These are phyloP conservation scores for Coemansia sp. DNA, from an alignment of 192 early-diverging fungal species.

Conservation along the genomic window DNA sequence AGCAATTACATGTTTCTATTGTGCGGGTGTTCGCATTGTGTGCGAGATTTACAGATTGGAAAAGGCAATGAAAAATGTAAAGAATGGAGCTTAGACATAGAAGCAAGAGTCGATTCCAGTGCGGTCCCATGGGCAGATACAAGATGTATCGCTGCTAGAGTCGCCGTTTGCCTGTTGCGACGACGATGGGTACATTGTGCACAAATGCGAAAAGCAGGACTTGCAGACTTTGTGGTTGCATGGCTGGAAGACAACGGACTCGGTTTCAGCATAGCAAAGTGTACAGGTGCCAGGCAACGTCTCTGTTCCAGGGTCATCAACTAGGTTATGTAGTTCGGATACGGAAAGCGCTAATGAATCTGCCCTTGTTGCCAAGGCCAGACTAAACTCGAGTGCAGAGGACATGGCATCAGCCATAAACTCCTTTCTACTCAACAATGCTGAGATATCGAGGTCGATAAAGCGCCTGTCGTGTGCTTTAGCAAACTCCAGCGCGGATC, in stretches of 20 bases:
- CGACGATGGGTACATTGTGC: slow-evolving; percentile 16
- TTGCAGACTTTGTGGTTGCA: slow-evolving; percentile 36
- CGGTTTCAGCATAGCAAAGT: slow-evolving; percentile 42
- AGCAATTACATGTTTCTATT: background rate
- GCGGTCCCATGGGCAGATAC: slow-evolving; percentile 46
- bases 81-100: background rate
- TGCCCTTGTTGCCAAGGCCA: slow-evolving; percentile 15
- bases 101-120: slow-evolving; percentile 9
- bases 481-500: background rate
- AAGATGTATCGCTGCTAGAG: background rate
- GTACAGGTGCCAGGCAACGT: slow-evolving; percentile 32
- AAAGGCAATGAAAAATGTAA: background rate
- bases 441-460: slow-evolving; percentile 4
- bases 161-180: slow-evolving; percentile 17
- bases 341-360: background rate
- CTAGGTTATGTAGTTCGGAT: background rate
- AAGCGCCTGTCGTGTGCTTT: background rate
- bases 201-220: slow-evolving; percentile 33
- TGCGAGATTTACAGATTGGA: background rate
- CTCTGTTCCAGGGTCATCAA: slow-evolving; percentile 28
- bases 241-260: slow-evolving; percentile 28
- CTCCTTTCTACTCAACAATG: background rate
- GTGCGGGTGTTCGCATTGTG: background rate
- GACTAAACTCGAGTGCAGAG: slow-evolving; percentile 7
- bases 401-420: slow-evolving; percentile 5